phyloP scores from a whole-genome alignment of 1,284 basidiomycete species.

The Gymnopus androsaceus region DNA sequence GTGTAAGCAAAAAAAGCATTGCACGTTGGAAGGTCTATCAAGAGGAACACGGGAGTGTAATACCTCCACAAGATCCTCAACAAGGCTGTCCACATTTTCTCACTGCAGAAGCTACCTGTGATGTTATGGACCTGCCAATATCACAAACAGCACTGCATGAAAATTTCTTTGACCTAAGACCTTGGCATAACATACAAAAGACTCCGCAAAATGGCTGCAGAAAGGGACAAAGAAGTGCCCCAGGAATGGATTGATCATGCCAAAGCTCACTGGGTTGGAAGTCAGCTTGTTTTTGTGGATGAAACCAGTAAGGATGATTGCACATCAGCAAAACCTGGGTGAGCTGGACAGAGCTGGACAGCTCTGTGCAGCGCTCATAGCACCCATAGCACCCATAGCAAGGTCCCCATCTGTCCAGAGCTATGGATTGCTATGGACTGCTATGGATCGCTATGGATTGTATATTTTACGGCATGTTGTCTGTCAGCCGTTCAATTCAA shows the following conservation, averaged over 20 bases:
- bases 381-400: too few species aligned
- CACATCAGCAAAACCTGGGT: too few species aligned
- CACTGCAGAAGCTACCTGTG: constrained; percentile 11
- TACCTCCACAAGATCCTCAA: constrained; percentile 6
- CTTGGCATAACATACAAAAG: constrained; percentile 17
- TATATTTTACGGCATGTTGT: too few species aligned
- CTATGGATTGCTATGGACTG: too few species aligned
- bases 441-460: too few species aligned
- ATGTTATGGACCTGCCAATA: constrained; percentile 18
- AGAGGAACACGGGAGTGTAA: constrained; percentile 15
- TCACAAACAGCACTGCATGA: constrained; percentile 12
- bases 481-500: too few species aligned
- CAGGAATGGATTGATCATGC: background rate
- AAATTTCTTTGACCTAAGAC: constrained; percentile 9
- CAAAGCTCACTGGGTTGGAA: background rate
- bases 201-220: constrained; percentile 16
- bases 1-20: constrained; percentile 23
- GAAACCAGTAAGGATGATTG: too few species aligned
- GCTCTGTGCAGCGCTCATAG: too few species aligned
- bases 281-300: too few species aligned
- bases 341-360: too few species aligned
- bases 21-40: constrained; percentile 25
- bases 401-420: too few species aligned
- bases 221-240: constrained; percentile 4
- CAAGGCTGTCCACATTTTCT: constrained; percentile 17